phyloP scores from a whole-genome alignment of 169 alveolate genomes.

The Plasmodium inui region DNA sequence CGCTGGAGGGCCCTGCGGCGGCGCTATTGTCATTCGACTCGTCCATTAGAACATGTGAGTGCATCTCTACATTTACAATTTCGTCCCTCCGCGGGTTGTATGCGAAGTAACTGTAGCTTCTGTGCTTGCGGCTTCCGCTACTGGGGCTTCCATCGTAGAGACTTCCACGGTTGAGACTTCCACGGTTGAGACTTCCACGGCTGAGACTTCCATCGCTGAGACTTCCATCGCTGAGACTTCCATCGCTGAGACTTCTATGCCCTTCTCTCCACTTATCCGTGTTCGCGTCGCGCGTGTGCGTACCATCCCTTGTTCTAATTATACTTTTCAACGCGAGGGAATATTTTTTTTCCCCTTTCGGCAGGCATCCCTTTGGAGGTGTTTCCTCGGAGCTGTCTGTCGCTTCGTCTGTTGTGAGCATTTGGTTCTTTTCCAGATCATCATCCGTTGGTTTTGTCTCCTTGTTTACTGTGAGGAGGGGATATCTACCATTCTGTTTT shows the following conservation, averaged over 20 bases:
- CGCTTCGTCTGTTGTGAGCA: not conserved
- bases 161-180: too few relatives aligned
- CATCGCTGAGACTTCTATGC: not conserved
- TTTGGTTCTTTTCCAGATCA: not conserved
- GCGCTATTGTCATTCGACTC: not conserved
- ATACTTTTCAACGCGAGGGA: conserved; percentile 17
- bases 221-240: too few relatives aligned
- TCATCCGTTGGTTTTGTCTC: not conserved
- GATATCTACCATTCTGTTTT: not conserved
- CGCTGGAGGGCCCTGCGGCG: not conserved
- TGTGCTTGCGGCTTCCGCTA: not conserved
- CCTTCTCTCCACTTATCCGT: not conserved
- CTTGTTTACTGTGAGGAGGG: not conserved
- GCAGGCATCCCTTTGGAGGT: not conserved
- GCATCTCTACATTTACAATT: not conserved
- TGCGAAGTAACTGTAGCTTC: not conserved
- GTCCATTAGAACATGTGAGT: not conserved
- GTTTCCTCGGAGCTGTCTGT: not conserved
- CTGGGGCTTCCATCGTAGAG: too few relatives aligned
- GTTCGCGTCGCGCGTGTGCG: not conserved
- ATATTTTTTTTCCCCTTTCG: conserved; percentile 1
- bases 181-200: too few relatives aligned
- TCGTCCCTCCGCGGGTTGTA: not conserved
- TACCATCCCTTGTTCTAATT: conserved; percentile 18
- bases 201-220: too few relatives aligned